Percentiles rank a stretch among this genome's conserved stretches.
Conservation (phyloP, 2,329 filamentous ascomycete genomes). For the Fusarium oxysporum region DNA sequence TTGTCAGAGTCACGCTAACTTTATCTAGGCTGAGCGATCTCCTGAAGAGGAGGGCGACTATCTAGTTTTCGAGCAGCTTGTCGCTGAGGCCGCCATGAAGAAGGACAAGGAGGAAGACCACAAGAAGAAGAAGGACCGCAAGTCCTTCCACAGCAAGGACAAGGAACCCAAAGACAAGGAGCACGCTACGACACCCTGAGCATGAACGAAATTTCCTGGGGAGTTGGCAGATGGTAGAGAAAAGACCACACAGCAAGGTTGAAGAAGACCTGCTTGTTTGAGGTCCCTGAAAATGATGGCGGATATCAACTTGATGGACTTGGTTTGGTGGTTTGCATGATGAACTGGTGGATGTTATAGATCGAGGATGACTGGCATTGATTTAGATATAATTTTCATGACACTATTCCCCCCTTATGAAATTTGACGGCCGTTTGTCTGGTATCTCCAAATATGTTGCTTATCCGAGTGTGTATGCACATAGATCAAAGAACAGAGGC, state of each 20-base stretch:
- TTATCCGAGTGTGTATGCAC: neutral
- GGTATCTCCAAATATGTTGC: neutral
- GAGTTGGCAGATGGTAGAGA: neutral
- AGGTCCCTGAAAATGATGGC: slow-evolving; percentile 5
- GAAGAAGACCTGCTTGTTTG: slow-evolving; percentile 7
- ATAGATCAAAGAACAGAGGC: neutral
- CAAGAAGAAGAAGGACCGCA: slow-evolving; percentile 68
- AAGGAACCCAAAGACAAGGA: slow-evolving; percentile 31
- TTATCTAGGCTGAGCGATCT: slow-evolving; percentile 79
- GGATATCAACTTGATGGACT: slow-evolving; percentile 1
- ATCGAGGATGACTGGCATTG: slow-evolving; percentile 38
- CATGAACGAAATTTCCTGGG: neutral
- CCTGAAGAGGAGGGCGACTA: slow-evolving; percentile 98
- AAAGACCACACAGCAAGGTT: neutral
- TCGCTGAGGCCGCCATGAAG: slow-evolving; percentile 95
- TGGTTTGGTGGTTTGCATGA: slow-evolving; percentile 3
- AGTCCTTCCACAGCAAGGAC: slow-evolving; percentile 40
- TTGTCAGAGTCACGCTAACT: slow-evolving; percentile 7
- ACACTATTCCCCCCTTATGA: slow-evolving; percentile 37
- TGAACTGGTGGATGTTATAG: slow-evolving; percentile 22
- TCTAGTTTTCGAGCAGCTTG: slow-evolving; percentile 98
- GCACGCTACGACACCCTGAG: slow-evolving; percentile 6
- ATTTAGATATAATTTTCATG: slow-evolving; percentile 47
- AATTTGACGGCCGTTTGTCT: slow-evolving; percentile 14
- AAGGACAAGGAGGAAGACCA: slow-evolving; percentile 77